Evolutionary conservation across 257 asterid species (phyloP), one percentile per base, ranked within the genome.

Genomic region (Ehretia macrophylla): DNA sequence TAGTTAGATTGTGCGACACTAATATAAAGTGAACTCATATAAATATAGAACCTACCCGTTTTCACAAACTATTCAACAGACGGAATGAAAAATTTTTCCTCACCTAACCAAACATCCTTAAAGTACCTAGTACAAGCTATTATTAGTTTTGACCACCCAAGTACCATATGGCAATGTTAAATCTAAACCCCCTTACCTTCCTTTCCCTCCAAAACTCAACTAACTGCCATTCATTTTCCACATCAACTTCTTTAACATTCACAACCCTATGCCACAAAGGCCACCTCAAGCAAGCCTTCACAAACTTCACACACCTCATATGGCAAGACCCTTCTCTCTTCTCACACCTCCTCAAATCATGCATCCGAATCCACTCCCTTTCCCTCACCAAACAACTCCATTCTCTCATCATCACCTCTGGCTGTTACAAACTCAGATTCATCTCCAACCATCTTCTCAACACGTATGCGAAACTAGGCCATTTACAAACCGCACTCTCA

Each of bases 371-470:
- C 70, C 72, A 81, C 59, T 86, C 90, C 17, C 40, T 79, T 27
- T 54, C 68, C 17, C 66, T 71, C 11, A 70, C 77, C 59, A 78
- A 68, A 14, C 95, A 84, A 77, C 79, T 92, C 71, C 98, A 92
- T 59, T 79, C 90, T 39, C 70, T 88, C 69, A 66, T 80, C 59
- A 21, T 77, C 59, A 72, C 84, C 32, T 66, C 72, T 16, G 95
- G 95, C 10, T 68, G 80, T 62, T 81, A 78, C 55, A 60, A 55
- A 23, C 50, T 68, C 76, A 86, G 71, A 73, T 88, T 88, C 72
- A 72, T 84, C 18, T 32, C 78, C 77, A 88, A 92, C 75, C 84
- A 86, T 77, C 81, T 92, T 32, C 61, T 86, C 9, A 82, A 78
- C 38, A 59, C 85, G 0, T 92, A 86, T 62, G 19, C 79, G 3